Evolutionary conservation across 805 yeast species (phyloP), one percentile per base, ranked within the genome.

Genomic region (Nakazawaea wickerhamii): DNA sequence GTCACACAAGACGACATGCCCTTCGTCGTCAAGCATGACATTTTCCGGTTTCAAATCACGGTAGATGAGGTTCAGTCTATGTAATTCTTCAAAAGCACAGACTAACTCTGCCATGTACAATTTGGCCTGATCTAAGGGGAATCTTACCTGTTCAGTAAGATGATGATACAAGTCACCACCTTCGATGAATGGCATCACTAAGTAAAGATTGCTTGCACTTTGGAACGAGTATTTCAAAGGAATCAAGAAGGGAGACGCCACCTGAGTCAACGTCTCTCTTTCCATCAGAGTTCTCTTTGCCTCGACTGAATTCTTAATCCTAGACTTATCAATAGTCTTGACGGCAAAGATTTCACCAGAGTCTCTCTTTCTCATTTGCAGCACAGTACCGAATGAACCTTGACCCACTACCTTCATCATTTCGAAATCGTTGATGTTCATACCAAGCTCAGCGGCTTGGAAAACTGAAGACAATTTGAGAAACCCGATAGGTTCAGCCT

Each of bases 91-190:
- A 48, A 91, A 73, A 0, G 99, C 98, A 28, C 95, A 81, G 45
- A 93, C 72, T 51, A 91, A 71, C 65, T 91, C 99, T 26, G 97
- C 95, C 20, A 95, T 85, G 62, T 91, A 91, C 62, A 91, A 90
- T 48, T 96, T 77, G 14, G 97, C 79, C 46, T 99, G 75, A 53
- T 88, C 85, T 60, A 90, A 70, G 32, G 87, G 84, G 61, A 91
- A 91, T 50, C 83, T 77, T 45, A 96, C 93, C 48, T 88, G 90
- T 53, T 81, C 78, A 63, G 90, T 98, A 51, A 91, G 70, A 64
- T 93, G 98, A 64, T 85, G 90, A 63, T 91, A 93, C 49, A 91
- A 69, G 61, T 91, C 99, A 44, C 99, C 99, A 45, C 99, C 99
- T 60, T 93, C 93, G 50, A 93, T 87, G 57, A 90, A 91, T 13